Base-by-base conservation (phyloP, 129 eudicot species). In the Sambucus nigra region DNA sequence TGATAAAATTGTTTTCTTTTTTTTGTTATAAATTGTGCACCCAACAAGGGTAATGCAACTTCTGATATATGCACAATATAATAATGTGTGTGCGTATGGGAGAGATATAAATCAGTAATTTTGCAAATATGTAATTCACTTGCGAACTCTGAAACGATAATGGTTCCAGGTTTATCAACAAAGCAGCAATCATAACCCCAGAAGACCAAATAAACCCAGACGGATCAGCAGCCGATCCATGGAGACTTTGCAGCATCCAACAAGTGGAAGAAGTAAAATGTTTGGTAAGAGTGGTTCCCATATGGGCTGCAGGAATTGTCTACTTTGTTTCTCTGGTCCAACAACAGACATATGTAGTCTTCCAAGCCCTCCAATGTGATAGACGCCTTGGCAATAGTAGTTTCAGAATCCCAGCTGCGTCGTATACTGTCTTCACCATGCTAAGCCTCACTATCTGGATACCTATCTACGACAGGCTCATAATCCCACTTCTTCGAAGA, bases 181-280 rank as follows among this genome's bases (percentile, higher is more conserved):
- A 84, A 61, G 94, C 94, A 7, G 84, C 88, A 2, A 70, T 84
- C 48, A 26, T 63, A 42, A 67, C 88, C 23, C 55, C 68, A 0
- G 64, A 76, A 7, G 94, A 84, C 64, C 51, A 60, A 21, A 42
- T 80, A 7, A 79, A 76, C 51, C 17, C 70, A 0, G 84, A 84
- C 27, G 88, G 94, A 39, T 59, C 84, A 16, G 65, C 88, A 0
- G 69, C 53, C 2, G 50, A 76, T 72, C 84, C 68, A 1, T 80
- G 94, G 94, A 67, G 64, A 13, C 79, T 84, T 53, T 70, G 94
- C 59, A 73, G 79, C 2, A 33, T 80, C 7, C 94, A 84, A 46
- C 94, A 84, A 73, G 71, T 80, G 13, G 88, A 84, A 62, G 84
- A 84, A 71, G 70, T 73, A 55, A 84, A 84, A 68, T 80, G 94